Evolutionary conservation across 257 asterid genomes (phyloP).

Genomic region (Mentha longifolia): DNA sequence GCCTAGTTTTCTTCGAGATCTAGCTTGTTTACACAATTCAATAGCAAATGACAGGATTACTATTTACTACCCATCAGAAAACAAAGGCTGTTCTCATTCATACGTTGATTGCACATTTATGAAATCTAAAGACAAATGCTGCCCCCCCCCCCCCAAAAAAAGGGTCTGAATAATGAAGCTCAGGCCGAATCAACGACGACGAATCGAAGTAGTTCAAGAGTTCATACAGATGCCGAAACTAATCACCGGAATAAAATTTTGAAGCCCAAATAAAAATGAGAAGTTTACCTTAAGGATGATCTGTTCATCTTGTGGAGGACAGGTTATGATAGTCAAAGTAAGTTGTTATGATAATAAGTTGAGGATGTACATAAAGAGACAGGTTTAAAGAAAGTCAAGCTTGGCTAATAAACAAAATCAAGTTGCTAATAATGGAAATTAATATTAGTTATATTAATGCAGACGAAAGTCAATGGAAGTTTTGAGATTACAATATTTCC

Average conservation of each 20-base stretch:
- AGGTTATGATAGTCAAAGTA: background rate
- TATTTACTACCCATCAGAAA: background rate
- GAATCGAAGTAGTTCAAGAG: background rate
- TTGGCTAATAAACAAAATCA: constrained; percentile 16
- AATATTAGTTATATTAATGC: background rate
- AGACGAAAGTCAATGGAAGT: constrained; percentile 29
- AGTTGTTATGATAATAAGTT: background rate
- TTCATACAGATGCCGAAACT: constrained; percentile 4
- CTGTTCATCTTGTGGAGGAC: background rate
- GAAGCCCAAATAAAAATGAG: background rate
- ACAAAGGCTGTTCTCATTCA: background rate
- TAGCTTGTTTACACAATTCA: background rate
- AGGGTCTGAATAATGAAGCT: background rate
- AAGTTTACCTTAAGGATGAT: constrained; percentile 32
- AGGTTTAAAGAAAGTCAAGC: background rate
- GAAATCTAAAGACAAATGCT: background rate
- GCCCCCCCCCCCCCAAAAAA: too few relatives aligned
- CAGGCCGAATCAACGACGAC: background rate
- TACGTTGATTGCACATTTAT: background rate
- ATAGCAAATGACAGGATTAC: background rate
- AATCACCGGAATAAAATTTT: background rate
- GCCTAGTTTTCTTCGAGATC: background rate
- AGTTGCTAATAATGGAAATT: constrained; percentile 18
- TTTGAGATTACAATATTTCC: background rate
- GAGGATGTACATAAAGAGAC: background rate